These are phyloP conservation scores for Vitellaria paradoxa DNA, from an alignment of 179 eudicot genomes.

Conservation along the genomic window DNA sequence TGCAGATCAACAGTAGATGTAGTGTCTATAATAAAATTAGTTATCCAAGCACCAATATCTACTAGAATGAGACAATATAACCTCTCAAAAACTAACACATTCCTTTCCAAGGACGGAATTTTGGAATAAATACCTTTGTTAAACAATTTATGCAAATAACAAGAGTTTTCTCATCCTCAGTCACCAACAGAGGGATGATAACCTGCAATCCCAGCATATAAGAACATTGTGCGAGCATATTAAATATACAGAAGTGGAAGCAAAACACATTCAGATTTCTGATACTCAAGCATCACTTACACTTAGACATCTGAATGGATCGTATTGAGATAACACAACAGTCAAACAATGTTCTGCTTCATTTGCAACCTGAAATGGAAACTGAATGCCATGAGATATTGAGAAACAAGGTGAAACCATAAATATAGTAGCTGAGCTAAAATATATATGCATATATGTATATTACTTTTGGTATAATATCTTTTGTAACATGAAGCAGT, in stretches of 20 bases:
- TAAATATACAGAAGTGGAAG: not conserved
- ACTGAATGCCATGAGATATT: constrained; percentile 13
- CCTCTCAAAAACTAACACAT: too few relatives aligned
- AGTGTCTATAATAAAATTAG: too few relatives aligned
- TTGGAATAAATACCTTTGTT: constrained; percentile 65
- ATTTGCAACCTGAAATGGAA: constrained; percentile 61
- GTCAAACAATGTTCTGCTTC: constrained; percentile 91
- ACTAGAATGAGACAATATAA: too few relatives aligned
- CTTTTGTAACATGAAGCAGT: constrained; percentile 73
- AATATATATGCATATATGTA: too few relatives aligned
- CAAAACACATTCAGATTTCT: not conserved
- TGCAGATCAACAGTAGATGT: too few relatives aligned
- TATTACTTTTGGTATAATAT: constrained; percentile 59
- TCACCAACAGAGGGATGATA: constrained; percentile 73
- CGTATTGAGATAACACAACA: constrained; percentile 77
- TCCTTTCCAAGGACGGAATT: too few relatives aligned
- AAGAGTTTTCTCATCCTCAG: constrained; percentile 96
- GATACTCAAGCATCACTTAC: constrained; percentile 40
- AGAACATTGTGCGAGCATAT: not conserved
- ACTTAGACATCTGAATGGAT: constrained; percentile 83
- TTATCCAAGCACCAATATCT: too few relatives aligned
- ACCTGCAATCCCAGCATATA: constrained; percentile 54
- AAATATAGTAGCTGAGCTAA: not conserved
- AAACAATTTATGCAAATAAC: constrained; percentile 85
- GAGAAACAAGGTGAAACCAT: constrained; percentile 6